A percentile compares a stretch with the other conserved stretches of the same genome.
phyloP scores from a whole-genome alignment of 139 green algal species.

The Chlorella sp. region DNA sequence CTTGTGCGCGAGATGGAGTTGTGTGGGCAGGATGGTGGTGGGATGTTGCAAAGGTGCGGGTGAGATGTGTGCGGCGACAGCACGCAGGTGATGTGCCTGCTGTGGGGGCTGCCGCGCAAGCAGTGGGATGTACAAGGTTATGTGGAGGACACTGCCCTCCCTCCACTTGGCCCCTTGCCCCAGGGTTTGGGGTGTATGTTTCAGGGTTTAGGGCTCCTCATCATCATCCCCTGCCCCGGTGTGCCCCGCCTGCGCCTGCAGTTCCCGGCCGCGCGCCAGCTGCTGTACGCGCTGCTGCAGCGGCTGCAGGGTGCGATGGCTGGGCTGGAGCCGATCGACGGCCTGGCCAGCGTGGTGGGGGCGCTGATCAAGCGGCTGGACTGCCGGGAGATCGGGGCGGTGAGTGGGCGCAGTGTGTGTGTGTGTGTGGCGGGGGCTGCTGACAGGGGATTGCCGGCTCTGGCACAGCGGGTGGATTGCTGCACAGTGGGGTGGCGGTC shows the following conservation, averaged over 20 bases:
- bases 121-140: background rate
- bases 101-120: background rate
- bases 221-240: background rate
- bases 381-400: conserved; percentile 16
- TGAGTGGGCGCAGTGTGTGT: background rate
- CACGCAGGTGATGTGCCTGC: background rate
- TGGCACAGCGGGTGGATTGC: too few relatives aligned
- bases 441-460: too few relatives aligned
- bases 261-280: conserved; percentile 26
- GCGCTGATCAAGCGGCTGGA: conserved; percentile 61
- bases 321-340: background rate
- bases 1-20: too few relatives aligned
- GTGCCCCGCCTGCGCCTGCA: background rate
- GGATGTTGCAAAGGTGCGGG: too few relatives aligned
- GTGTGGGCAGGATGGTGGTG: too few relatives aligned
- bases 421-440: too few relatives aligned
- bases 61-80: too few relatives aligned
- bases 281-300: conserved; percentile 41
- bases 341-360: conserved; percentile 39
- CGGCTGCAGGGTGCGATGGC: conserved; percentile 29
- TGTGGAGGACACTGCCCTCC: background rate
- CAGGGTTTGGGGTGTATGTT: too few relatives aligned
- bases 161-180: background rate
- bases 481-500: too few relatives aligned
- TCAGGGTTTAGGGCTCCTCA: too few relatives aligned